Conservation (phyloP, 2,329 filamentous ascomycete species). For the Aspergillus pseudonomiae region DNA sequence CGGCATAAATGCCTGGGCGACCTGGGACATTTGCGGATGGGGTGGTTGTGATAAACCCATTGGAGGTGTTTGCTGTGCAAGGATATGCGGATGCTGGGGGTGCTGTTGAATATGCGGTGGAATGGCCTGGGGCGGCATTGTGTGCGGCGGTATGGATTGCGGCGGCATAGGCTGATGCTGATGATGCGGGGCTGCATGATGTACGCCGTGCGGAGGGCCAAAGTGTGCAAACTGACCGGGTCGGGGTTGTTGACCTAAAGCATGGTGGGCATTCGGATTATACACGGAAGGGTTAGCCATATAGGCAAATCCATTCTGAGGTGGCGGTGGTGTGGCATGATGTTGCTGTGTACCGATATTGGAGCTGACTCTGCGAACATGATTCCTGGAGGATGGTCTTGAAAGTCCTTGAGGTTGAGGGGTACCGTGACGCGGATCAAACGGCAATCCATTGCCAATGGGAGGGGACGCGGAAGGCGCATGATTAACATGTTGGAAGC, state of each 20-base stretch:
- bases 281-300: conserved; percentile 87
- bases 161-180: conserved; percentile 31
- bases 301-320: conserved; percentile 74
- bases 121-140: conserved; percentile 47
- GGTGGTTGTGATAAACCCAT: conserved; percentile 39
- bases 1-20: conserved; percentile 72
- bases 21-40: conserved; percentile 50
- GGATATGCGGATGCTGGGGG: conserved; percentile 43
- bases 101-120: conserved; percentile 47
- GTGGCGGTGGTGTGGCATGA: conserved; percentile 61
- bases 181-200: conserved; percentile 30
- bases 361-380: conserved; percentile 73
- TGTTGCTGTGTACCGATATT: conserved; percentile 69
- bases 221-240: conserved; percentile 47
- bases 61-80: conserved; percentile 28
- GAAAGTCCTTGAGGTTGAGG: conserved; percentile 78
- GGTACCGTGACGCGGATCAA: conserved; percentile 74
- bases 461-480: conserved; percentile 88
- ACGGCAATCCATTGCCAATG: conserved; percentile 74
- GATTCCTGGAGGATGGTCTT: conserved; percentile 77
- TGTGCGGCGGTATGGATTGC: conserved; percentile 25
- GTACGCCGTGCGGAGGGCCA: conserved; percentile 43
- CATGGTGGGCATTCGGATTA: conserved; percentile 62
- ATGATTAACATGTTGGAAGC: conserved; percentile 81
- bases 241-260: conserved; percentile 50